These are phyloP conservation scores for Mycena epipterygia DNA, from an alignment of 768 basidiomycete species.

Conservation along the genomic window DNA sequence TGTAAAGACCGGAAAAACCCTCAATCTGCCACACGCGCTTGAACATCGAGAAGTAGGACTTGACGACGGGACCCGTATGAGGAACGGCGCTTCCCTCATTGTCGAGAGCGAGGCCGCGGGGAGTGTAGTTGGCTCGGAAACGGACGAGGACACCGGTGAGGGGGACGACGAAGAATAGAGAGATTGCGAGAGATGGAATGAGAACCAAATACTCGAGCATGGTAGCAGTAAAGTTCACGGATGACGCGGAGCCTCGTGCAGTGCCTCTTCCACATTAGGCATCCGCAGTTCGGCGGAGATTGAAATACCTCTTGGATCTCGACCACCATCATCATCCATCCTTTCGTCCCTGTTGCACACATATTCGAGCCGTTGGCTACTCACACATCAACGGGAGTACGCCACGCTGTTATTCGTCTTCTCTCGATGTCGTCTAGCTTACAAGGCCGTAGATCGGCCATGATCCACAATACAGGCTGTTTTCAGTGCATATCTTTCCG, in stretches of 20 bases:
- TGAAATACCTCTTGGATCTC: background rate
- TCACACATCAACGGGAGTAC: no score
- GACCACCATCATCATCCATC: constrained; percentile 44
- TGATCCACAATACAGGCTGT: no score
- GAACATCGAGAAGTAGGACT: constrained; percentile 83
- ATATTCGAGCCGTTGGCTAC: background rate
- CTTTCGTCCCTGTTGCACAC: background rate
- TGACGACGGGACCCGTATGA: constrained; percentile 73
- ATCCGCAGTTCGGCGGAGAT: background rate
- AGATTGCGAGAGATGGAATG: constrained; percentile 61
- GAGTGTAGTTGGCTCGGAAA: constrained; percentile 88
- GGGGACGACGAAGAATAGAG: constrained; percentile 71
- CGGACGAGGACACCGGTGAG: constrained; percentile 80
- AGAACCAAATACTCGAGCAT: constrained; percentile 56
- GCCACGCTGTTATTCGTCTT: no score
- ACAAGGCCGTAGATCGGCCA: no score
- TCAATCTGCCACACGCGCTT: constrained; percentile 78
- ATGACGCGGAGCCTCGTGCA: background rate
- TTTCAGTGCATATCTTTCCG: background rate
- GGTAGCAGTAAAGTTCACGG: constrained; percentile 39
- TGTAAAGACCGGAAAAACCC: constrained; percentile 76
- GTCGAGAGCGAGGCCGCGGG: constrained; percentile 86
- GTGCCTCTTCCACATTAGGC: no score
- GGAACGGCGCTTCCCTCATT: constrained; percentile 69
- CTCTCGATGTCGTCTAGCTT: no score